Percentiles rank a stretch among this genome's conserved stretches.
These are phyloP conservation scores for Tolypocladium capitatum DNA, from an alignment of 2,329 filamentous ascomycete species.

Conservation along the genomic window DNA sequence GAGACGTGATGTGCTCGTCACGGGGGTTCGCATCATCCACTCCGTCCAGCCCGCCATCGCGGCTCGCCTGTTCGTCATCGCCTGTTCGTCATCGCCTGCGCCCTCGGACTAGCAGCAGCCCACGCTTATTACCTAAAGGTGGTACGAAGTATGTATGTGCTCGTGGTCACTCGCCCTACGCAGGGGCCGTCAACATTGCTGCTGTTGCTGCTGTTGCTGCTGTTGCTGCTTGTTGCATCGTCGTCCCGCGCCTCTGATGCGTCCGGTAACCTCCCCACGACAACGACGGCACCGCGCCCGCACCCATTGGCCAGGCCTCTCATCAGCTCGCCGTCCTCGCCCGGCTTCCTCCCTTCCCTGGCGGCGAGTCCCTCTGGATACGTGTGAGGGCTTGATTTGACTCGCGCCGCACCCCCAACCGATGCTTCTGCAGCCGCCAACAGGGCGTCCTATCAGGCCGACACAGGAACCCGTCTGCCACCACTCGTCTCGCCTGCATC, in stretches of 20 bases:
- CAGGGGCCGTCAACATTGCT: too few species aligned
- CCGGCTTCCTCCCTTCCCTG: neutral
- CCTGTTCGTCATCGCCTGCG: neutral
- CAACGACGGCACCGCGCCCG: neutral
- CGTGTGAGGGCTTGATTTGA: constrained; percentile 4
- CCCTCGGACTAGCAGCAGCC: neutral
- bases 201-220: too few species aligned
- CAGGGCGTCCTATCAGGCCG: neutral
- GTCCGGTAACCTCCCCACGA: too few species aligned
- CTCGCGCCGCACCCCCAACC: neutral
- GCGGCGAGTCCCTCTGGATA: neutral
- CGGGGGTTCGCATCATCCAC: neutral
- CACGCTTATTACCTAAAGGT: neutral
- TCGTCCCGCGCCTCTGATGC: too few species aligned
- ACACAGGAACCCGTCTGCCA: neutral
- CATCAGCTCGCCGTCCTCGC: neutral
- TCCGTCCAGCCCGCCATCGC: neutral
- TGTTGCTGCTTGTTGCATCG: too few species aligned
- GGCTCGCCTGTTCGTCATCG: neutral
- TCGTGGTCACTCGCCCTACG: too few species aligned
- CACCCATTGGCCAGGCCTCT: neutral
- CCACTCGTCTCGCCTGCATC: neutral
- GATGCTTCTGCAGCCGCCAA: neutral
- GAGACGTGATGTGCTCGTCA: neutral
- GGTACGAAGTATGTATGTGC: too few species aligned